Base-by-base conservation (phyloP, 176 grass and related monocot genomes). In the Oryza punctata region DNA sequence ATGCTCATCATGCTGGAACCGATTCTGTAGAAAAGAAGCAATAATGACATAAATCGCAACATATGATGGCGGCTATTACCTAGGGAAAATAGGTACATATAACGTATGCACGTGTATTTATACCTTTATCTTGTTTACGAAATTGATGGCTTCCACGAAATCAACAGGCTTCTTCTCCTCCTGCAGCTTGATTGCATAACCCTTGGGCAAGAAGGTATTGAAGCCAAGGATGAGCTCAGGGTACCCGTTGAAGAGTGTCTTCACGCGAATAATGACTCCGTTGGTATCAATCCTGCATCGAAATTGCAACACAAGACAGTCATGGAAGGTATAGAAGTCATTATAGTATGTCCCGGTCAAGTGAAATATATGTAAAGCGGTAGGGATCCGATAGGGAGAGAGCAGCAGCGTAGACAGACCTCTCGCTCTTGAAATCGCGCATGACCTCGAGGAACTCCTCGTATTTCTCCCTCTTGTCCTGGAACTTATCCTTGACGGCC, bases 371-470 rank as follows among this genome's bases (percentile, higher is more conserved):
- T 24, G 72, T 23, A 32, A 44, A 75, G 74, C 8, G 7, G 30
- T 47, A 16, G n/a, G 12, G 10, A 41, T 88, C 63, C 0, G 60
- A 70, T 65, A 19, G 23, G 29, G 28, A 24, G 60, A 10, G 63
- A 63, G 21, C n/a, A n/a, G n/a, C n/a, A n/a, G n/a, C n/a, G n/a
- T 33, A 24, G 38, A 76, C 40, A n/a, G 33, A 99, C 96, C 96
- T 96, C 88, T 99, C 91, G 70, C 96, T 94, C 89, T 99, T 99
- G 87, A 99, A 99, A 82, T 99, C 96, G 45, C 94, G 94, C 96
- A 99, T 99, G 70, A 99, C 93, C 85, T 99, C 96, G 33, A 99
- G 94, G 84, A 99, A 99, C 75, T 99, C 96, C 63, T 99, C 96
- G 28, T 99, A 99, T 83, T 94, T 99, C 73, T 93, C 96, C 70